Evolutionary conservation across 805 yeast genomes (phyloP).

Genomic region (Tetrapisispora arboricola): DNA sequence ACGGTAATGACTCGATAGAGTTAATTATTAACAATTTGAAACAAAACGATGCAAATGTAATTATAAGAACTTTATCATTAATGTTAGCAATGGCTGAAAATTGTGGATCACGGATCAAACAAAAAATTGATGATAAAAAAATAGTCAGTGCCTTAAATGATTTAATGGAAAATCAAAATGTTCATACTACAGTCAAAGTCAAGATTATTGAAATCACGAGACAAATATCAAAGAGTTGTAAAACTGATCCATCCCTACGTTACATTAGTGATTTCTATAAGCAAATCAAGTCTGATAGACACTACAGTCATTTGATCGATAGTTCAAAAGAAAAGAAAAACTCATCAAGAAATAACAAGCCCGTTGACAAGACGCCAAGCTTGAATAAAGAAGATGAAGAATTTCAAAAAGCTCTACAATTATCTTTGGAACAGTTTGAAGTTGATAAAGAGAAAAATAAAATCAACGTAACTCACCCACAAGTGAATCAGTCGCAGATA

Average conservation of each 20-base stretch:
- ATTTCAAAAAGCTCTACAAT: constrained; percentile 59
- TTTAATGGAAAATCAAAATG: constrained; percentile 41
- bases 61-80: constrained; percentile 46
- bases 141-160: constrained; percentile 41
- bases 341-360: neutral
- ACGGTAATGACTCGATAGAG: constrained; percentile 33
- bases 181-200: constrained; percentile 59
- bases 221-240: constrained; percentile 56
- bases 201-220: constrained; percentile 56
- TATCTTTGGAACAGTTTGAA: constrained; percentile 51
- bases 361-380: constrained; percentile 48
- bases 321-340: neutral
- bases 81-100: constrained; percentile 60
- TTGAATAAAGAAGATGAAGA: constrained; percentile 62
- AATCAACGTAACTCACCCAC: constrained; percentile 17
- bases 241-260: constrained; percentile 63
- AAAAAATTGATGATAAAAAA: constrained; percentile 46
- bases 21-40: constrained; percentile 40
- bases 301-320: constrained; percentile 31
- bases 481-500: constrained; percentile 2
- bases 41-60: constrained; percentile 52
- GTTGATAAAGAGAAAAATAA: constrained; percentile 35
- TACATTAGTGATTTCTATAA: constrained; percentile 55
- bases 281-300: constrained; percentile 30
- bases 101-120: constrained; percentile 62